Conservation (phyloP, 495 filamentous ascomycete species). For the Aspergillus biplanus region DNA sequence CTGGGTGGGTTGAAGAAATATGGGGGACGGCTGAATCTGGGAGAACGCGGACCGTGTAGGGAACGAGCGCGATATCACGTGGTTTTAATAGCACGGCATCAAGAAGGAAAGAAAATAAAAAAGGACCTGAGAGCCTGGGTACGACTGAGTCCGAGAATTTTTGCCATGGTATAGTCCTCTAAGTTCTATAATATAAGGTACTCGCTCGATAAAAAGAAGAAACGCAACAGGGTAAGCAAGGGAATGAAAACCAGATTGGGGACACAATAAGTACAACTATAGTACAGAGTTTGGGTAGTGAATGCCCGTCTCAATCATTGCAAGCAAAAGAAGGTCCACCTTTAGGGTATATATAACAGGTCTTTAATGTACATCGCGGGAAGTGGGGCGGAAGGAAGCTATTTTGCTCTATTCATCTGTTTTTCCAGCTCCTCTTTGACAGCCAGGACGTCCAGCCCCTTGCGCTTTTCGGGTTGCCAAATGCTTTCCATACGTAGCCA, state of each 20-base stretch:
- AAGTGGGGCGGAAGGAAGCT: background rate
- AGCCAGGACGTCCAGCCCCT: conserved; percentile 38
- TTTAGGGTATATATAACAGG: conserved; percentile 33
- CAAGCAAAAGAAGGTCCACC: conserved; percentile 16
- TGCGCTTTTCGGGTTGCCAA: conserved; percentile 46
- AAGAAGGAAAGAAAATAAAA: background rate
- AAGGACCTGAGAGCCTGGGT: background rate
- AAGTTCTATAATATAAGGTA: too few relatives aligned
- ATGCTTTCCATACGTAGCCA: conserved; percentile 48
- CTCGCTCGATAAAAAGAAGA: too few relatives aligned
- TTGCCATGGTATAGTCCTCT: too few relatives aligned
- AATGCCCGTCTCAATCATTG: conserved; percentile 1
- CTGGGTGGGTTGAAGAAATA: background rate
- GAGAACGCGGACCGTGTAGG: conserved; percentile 3
- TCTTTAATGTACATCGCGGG: conserved; percentile 42
- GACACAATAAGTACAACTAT: too few relatives aligned
- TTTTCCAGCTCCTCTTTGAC: conserved; percentile 46
- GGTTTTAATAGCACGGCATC: background rate
- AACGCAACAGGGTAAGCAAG: too few relatives aligned
- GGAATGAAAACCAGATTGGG: too few relatives aligned
- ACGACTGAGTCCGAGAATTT: background rate
- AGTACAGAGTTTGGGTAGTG: background rate
- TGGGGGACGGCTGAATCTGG: background rate
- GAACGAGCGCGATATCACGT: conserved; percentile 28
- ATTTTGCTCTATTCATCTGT: conserved; percentile 30